Evolutionary conservation across 78 protist genomes (phyloP), one percentile per base, ranked within the genome.

Genomic region (Emiliania huxleyi): DNA sequence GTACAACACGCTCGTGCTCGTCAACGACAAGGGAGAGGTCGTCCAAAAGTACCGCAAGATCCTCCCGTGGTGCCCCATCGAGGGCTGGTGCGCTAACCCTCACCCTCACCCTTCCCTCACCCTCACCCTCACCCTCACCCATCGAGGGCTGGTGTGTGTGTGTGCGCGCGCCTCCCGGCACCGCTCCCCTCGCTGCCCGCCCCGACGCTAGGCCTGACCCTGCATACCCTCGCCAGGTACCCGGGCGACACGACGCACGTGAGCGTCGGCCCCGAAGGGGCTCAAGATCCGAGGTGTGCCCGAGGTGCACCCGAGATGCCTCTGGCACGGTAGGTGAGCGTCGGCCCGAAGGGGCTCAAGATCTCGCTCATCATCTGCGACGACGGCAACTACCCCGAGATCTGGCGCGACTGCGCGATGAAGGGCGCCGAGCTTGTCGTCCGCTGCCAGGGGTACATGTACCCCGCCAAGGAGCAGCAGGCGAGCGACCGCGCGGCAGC

Each of bases 351-450:
- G 92, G 92, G 92, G 33, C 37, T 89, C 46, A 89, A 89, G 92
- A 62, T 89, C 23, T 62, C 81, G 35, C 83, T 89, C 33, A 89
- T 89, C 81, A 89, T 89, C 55, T 89, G 92, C 81, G 92, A 89
- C 81, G 92, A 89, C 81, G 92, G 92, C 79, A 89, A 89, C 83
- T 89, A 89, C 55, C 92, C 92, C 44, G 92, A 89, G 52, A 89
- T 89, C 92, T 89, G 92, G 92, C 37, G 92, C 0, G 91, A 87
- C 73, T 87, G 91, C 45, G 55, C 91, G 46, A 87, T 87, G 91
- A 87, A 87, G 91, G 91, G 91, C 4, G 91, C 91, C 22, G 91
- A 87, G 91, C 91, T 87, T 21, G 38, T 87, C 33, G 56, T 87
- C 21, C 91, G 91, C 15, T 87, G 71, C 91, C 91, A 87, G 71